Percentiles rank a stretch among this genome's conserved stretches.
phyloP scores from a whole-genome alignment of 441 rosid species.

The Erodium chrysanthum region DNA sequence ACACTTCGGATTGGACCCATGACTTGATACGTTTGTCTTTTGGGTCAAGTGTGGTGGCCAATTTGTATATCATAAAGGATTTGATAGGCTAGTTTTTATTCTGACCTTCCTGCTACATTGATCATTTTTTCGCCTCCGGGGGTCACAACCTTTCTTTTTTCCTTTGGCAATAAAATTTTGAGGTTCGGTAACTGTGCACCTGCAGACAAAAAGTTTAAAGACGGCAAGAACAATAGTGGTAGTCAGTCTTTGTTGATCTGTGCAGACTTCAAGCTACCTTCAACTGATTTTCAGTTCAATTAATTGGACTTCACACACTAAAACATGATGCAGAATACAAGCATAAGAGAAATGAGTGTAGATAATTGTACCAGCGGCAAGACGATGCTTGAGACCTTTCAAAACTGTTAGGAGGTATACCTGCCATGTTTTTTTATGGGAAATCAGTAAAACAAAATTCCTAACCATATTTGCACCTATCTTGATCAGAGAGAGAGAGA shows the following conservation, averaged over 20 bases:
- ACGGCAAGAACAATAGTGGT: slow-evolving; percentile 9
- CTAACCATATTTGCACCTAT: not conserved
- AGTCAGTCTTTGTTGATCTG: not conserved
- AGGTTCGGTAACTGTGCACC: slow-evolving; percentile 67
- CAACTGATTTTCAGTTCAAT: too few species aligned
- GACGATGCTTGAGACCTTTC: slow-evolving; percentile 85
- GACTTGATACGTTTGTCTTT: too few species aligned
- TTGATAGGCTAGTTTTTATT: too few species aligned
- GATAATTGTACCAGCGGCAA: slow-evolving; percentile 71
- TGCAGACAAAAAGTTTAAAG: slow-evolving; percentile 19
- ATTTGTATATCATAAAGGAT: too few species aligned
- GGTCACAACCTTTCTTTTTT: slow-evolving; percentile 34
- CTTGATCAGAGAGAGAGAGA: not conserved
- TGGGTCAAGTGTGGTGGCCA: too few species aligned
- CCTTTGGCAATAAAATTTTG: slow-evolving; percentile 46
- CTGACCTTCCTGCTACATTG: slow-evolving; percentile 60
- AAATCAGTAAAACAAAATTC: slow-evolving; percentile 1
- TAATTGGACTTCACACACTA: too few species aligned
- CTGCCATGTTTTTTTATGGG: slow-evolving; percentile 29
- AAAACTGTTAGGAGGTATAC: slow-evolving; percentile 73
- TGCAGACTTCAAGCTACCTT: not conserved
- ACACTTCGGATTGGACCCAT: too few species aligned
- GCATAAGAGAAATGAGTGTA: slow-evolving; percentile 8
- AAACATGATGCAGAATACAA: not conserved
- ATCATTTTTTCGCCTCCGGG: slow-evolving; percentile 47